phyloP scores from a whole-genome alignment of 2,329 filamentous ascomycete species.

The Colletotrichum lentis region DNA sequence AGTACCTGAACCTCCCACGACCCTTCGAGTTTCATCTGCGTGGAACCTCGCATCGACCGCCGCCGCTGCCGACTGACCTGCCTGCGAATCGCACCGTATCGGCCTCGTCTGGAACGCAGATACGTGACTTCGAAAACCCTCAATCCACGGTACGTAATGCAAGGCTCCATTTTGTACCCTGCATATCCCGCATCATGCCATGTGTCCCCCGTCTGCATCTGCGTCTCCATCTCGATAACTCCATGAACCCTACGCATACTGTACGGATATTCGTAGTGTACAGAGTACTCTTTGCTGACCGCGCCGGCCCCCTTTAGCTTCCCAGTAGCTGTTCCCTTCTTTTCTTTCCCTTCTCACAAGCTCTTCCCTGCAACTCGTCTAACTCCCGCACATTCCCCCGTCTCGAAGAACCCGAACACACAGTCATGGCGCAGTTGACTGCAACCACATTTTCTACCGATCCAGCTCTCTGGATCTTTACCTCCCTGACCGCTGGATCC shows the following conservation, averaged over 20 bases:
- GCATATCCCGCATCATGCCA: constrained; percentile 15
- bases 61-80: constrained; percentile 8
- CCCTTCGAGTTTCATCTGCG: constrained; percentile 37
- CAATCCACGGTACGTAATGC: constrained; percentile 27
- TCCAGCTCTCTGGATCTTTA: constrained; percentile 89
- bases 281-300: constrained; percentile 17
- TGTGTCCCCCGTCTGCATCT: constrained; percentile 4
- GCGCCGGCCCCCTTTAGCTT: constrained; percentile 24
- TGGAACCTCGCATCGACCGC: constrained; percentile 22
- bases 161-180: constrained; percentile 11
- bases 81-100: constrained; percentile 21
- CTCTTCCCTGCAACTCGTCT: constrained; percentile 32
- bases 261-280: too few relatives aligned
- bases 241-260: background rate
- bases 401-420: constrained; percentile 15
- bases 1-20: constrained; percentile 9
- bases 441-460: constrained; percentile 63
- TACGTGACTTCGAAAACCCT: constrained; percentile 28
- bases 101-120: constrained; percentile 27
- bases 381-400: constrained; percentile 18
- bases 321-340: constrained; percentile 22
- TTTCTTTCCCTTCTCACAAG: constrained; percentile 18
- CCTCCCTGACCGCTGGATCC: constrained; percentile 92
- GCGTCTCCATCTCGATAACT: background rate
- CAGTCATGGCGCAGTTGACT: constrained; percentile 37